A percentile compares a stretch with the other conserved stretches of the same genome.
phyloP scores from a whole-genome alignment of 1,284 basidiomycete genomes.

The Clitocybe nebularis region DNA sequence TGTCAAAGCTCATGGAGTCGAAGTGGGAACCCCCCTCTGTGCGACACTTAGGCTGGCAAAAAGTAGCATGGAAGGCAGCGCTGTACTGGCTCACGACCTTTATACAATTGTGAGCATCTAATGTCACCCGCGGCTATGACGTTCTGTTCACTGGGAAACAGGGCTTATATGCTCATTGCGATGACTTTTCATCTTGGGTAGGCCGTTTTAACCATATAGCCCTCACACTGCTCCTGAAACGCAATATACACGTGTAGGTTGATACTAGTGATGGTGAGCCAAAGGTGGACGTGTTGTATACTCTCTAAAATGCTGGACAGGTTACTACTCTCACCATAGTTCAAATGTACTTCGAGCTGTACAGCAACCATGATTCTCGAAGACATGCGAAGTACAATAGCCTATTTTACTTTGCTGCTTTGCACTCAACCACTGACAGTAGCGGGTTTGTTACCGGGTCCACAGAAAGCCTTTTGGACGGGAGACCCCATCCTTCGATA shows the following conservation, averaged over 20 bases:
- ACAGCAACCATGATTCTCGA: too few relatives aligned
- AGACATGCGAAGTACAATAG: too few relatives aligned
- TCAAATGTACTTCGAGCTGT: slow-evolving; percentile 53
- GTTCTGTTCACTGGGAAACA: too few relatives aligned
- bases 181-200: slow-evolving; percentile 68
- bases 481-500: slow-evolving; percentile 15
- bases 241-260: slow-evolving; percentile 39
- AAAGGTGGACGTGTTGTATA: slow-evolving; percentile 17
- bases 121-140: too few relatives aligned
- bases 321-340: slow-evolving; percentile 50
- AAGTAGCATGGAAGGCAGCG: slow-evolving; percentile 48
- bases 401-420: too few relatives aligned
- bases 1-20: slow-evolving; percentile 29
- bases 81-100: slow-evolving; percentile 56
- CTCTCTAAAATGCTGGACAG: slow-evolving; percentile 22
- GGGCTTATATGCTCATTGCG: slow-evolving; percentile 66
- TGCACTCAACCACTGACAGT: too few relatives aligned
- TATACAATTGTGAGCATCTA: slow-evolving; percentile 51
- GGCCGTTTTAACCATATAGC: too few relatives aligned
- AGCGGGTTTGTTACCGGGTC: too few relatives aligned
- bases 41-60: slow-evolving; percentile 37
- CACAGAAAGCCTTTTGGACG: slow-evolving; percentile 22
- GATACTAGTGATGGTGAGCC: slow-evolving; percentile 50
- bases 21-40: slow-evolving; percentile 40
- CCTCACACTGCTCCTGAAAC: too few relatives aligned